phyloP scores from a whole-genome alignment of 202 grass and related monocot species.

The Panicum hallii region DNA sequence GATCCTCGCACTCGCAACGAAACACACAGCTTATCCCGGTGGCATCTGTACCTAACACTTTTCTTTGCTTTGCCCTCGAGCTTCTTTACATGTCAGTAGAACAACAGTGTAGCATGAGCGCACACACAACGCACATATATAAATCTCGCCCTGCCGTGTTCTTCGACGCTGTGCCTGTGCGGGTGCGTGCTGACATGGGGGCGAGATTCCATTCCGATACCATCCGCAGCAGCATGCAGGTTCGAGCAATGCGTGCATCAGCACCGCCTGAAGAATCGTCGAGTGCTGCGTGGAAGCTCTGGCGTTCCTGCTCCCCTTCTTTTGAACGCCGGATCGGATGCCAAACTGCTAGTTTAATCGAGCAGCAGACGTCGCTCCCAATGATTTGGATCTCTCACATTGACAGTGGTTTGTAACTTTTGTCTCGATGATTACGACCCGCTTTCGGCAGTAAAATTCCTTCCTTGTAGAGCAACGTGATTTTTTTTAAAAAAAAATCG shows the following conservation, averaged over 20 bases:
- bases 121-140: too few species aligned
- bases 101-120: background rate
- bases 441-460: background rate
- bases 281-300: background rate
- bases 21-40: background rate
- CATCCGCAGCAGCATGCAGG: too few species aligned
- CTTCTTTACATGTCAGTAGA: background rate
- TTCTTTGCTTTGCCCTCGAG: background rate
- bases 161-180: background rate
- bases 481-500: too few species aligned
- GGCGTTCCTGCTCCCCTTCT: background rate
- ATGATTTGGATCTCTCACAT: background rate
- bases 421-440: background rate
- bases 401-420: background rate
- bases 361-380: background rate
- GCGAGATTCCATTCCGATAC: conserved; percentile 39
- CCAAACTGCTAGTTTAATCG: conserved; percentile 26
- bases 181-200: conserved; percentile 38
- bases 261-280: background rate
- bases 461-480: background rate
- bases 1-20: background rate
- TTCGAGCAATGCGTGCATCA: too few species aligned
- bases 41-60: conserved; percentile 42
- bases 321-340: conserved; percentile 47
- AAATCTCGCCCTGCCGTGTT: background rate